Base-by-base conservation (phyloP, 2,329 filamentous ascomycete genomes). In the Phaeophleospora eucalypticola region DNA sequence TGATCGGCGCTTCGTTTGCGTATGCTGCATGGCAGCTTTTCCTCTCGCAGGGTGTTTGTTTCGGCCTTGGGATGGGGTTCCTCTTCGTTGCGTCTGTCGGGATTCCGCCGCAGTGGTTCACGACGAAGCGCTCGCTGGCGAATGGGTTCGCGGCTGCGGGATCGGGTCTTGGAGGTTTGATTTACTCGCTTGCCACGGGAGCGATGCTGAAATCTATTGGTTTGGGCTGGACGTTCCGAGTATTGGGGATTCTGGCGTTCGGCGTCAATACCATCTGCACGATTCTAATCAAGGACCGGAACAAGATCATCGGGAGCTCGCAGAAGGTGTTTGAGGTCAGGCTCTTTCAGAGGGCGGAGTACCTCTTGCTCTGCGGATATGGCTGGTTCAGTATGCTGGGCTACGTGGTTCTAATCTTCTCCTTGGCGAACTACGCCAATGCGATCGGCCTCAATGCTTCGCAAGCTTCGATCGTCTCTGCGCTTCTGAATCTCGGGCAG, bases 51-150 rank as follows among this genome's bases (percentile, higher is more conserved):
- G 87, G 87, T 3, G 61, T 90, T 2, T 79, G 82, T 44, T 90
- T 91, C 52, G 87, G 87, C n/a, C 65, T 84, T 17, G 87, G 86
- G 2, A 84, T 91, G 77, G 87, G 87, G 0, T 83, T 90, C 47
- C 71, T 84, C 8, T 91, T 89, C 62, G 84, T 86, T 0, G 79
- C 80, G 0, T 80, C 75, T 3, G 83, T 85, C 2, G 79, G 79
- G 27, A 78, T 89, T 9, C 73, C 85, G 0, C 79, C 85, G 2
- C 85, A 89, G 63, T 89, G 85, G 85, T 90, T 90, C 60, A 78
- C 74, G 8, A 82, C 79, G 24, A 76, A 75, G 19, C 77, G 86
- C 2, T 84, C 81, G 20, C 73, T 89, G 12, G 85, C 86, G 9
- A 88, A 86, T 52, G 81, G 84, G 1, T 74, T 87, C 15, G 73